Evolutionary conservation across 495 filamentous ascomycete species (phyloP), one percentile per base, ranked within the genome.

Genomic region (Amniculicola lignicola): DNA sequence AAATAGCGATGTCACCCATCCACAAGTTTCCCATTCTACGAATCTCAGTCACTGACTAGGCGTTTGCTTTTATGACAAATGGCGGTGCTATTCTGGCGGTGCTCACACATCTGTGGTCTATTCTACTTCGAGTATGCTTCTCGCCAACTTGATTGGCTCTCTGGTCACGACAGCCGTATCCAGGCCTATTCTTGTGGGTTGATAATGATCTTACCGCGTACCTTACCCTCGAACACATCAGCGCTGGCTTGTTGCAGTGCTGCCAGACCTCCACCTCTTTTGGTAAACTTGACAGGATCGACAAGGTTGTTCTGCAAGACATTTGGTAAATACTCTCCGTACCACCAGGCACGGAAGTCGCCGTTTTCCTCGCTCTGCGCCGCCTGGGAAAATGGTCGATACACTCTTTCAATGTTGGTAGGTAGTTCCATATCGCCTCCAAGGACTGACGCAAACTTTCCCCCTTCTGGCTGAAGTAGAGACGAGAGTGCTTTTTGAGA

Each of bases 261-360:
- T 19, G 33, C 35, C 11, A 62, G 47, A 12, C 59, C 59, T 27
- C 59, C 54, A 0, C 36, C 37, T 15, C 29, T 24, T 18, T 58
- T 53, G 10, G 39, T 49, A 28, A 62, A 62, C 22, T 51, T 57
- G 2, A 47, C 59, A 3, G 62, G 53, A 29, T 62, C 52, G 11
- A 65, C 47, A n/a, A 61, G 41, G 6, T 38, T 19, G 37, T 58
- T 43, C 19, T 46, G 41, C n/a, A 65, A 25, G 5, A 61, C 62
- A 28, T 55, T 54, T 2, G 58, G 62, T 24, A 65, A 28, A 39
- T 65, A 65, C 1, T 62, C 58, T 4, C 24, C 15, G 31, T 58
- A 61, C 62, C 62, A 65, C 62, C 57, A 65, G 16, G 18, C 42
- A 10, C 57, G 39, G 36, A 53, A 61, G 2, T 31, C 53, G 16